A percentile compares a stretch with the other conserved stretches of the same genome.
Evolutionary conservation across 2,329 filamentous ascomycete species (phyloP).

Genomic region (Penicillium sclerotiorum): DNA sequence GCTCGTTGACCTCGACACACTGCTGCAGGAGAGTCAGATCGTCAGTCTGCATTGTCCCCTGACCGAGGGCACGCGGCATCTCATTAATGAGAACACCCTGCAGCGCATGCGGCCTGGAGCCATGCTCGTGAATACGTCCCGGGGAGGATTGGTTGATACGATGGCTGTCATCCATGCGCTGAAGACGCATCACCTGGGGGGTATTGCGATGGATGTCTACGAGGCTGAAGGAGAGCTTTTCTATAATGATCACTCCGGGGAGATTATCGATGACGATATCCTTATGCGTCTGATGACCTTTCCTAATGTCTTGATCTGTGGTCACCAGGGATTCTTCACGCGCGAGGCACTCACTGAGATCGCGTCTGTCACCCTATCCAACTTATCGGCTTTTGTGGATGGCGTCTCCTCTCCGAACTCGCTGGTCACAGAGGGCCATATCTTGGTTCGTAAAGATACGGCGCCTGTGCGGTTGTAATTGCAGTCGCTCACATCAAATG

Average conservation of each 20-base stretch:
- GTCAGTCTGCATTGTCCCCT: slow-evolving; percentile 69
- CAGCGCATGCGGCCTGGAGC: slow-evolving; percentile 61
- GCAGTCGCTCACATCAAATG: neutral
- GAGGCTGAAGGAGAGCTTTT: slow-evolving; percentile 64
- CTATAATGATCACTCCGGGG: slow-evolving; percentile 65
- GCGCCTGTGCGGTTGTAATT: slow-evolving; percentile 35
- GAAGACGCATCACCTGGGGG: slow-evolving; percentile 62
- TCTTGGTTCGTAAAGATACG: slow-evolving; percentile 25
- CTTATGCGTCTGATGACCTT: slow-evolving; percentile 69
- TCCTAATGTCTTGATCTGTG: slow-evolving; percentile 67
- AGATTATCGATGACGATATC: slow-evolving; percentile 68
- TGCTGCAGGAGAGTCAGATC: slow-evolving; percentile 62
- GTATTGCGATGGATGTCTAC: slow-evolving; percentile 69
- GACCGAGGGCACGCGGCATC: slow-evolving; percentile 60
- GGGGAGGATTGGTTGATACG: slow-evolving; percentile 66
- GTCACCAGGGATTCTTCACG: slow-evolving; percentile 72
- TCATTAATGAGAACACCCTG: slow-evolving; percentile 61
- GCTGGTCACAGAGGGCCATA: slow-evolving; percentile 32
- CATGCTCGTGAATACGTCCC: slow-evolving; percentile 66
- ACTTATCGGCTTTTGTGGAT: slow-evolving; percentile 47
- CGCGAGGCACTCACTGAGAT: slow-evolving; percentile 67
- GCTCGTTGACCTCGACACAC: slow-evolving; percentile 57
- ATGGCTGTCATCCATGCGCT: slow-evolving; percentile 62
- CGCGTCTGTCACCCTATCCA: slow-evolving; percentile 60
- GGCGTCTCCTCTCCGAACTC: slow-evolving; percentile 33